Evolutionary conservation across 2,329 filamentous ascomycete genomes (phyloP).

Genomic region (Neodidymelliopsis sp.): DNA sequence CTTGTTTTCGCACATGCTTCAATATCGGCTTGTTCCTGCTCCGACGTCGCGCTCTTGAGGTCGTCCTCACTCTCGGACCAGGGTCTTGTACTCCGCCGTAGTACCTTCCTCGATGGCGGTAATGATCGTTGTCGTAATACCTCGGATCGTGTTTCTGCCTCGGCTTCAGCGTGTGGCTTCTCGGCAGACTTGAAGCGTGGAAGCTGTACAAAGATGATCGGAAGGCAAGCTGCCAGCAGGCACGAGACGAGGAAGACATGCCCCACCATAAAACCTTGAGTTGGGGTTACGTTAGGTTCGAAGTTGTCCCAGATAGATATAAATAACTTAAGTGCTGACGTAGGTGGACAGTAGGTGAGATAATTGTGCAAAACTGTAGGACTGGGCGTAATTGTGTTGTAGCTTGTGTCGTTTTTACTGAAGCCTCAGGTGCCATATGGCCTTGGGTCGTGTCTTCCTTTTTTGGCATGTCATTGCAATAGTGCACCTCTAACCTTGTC

Average conservation of each 20-base stretch:
- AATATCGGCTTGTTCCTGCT: constrained; percentile 1
- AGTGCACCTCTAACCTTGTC: neutral
- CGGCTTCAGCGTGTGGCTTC: constrained; percentile 16
- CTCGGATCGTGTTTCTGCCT: constrained; percentile 23
- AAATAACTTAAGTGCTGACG: neutral
- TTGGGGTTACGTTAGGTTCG: neutral
- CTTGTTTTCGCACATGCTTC: neutral
- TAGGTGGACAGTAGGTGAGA: neutral
- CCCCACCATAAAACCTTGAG: constrained; percentile 2
- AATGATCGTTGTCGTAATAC: constrained; percentile 15
- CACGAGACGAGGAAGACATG: constrained; percentile 27
- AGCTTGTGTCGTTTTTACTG: neutral
- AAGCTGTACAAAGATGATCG: constrained; percentile 34
- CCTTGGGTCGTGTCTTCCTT: neutral
- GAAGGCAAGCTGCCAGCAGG: constrained; percentile 30
- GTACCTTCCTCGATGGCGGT: neutral
- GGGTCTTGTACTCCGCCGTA: constrained; percentile 17
- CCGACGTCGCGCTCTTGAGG: neutral
- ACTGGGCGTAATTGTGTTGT: neutral
- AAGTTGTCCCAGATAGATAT: neutral
- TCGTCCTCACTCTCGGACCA: constrained; percentile 1
- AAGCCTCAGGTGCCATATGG: neutral
- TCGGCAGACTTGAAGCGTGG: constrained; percentile 20
- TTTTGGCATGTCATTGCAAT: neutral
- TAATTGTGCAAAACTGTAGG: neutral